Evolutionary conservation across 2,329 filamentous ascomycete species (phyloP).

Genomic region (Cercospora sp.): DNA sequence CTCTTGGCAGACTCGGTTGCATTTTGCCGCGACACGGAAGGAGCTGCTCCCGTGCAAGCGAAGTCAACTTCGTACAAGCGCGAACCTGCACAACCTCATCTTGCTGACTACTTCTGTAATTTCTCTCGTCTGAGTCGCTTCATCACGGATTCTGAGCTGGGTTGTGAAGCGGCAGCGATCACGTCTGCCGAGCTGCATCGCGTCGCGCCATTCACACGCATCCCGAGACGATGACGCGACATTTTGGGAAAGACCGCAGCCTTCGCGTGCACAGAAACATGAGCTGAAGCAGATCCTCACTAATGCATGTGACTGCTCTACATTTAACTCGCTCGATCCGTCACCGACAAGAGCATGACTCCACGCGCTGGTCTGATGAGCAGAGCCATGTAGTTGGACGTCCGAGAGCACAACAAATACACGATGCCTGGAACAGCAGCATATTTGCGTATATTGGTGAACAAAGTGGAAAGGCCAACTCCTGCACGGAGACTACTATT

Average conservation of each 20-base stretch:
- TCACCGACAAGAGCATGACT: neutral
- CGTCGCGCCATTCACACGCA: neutral
- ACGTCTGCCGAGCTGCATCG: neutral
- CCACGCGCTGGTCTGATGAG: neutral
- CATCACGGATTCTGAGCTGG: neutral
- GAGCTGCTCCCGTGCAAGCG: neutral
- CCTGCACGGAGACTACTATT: neutral
- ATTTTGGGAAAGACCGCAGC: neutral
- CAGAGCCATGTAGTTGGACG: neutral
- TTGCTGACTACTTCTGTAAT: neutral
- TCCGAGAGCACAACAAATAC: neutral
- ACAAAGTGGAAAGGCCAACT: too few species aligned
- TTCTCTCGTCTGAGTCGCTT: neutral
- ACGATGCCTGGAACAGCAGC: neutral
- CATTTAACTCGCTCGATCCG: neutral
- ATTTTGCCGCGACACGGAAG: slow-evolving; percentile 1
- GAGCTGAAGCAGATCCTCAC: neutral
- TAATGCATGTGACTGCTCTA: neutral
- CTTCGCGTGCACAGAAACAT: neutral
- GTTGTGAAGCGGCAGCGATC: neutral
- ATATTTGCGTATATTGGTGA: neutral
- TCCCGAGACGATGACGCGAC: neutral
- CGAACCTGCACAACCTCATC: neutral
- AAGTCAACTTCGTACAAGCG: neutral
- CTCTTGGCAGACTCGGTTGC: neutral